These are phyloP conservation scores for Herpetomonas tarakana DNA, from an alignment of 208 protist species.

Conservation along the genomic window DNA sequence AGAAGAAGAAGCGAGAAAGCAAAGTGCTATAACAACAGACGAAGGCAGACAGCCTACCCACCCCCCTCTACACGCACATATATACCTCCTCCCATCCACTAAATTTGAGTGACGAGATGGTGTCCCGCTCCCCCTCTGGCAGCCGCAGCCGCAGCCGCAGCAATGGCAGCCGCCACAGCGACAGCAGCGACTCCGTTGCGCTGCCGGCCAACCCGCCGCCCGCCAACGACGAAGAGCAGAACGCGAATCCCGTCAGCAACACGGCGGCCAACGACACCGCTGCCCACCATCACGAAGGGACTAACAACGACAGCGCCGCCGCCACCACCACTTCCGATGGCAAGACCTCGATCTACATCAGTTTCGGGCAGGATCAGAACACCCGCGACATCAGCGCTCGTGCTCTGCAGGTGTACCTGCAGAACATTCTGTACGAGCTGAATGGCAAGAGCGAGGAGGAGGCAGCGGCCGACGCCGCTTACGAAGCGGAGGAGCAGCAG, in stretches of 20 bases:
- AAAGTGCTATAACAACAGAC: too few species aligned
- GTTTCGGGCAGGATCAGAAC: slow-evolving; percentile 32
- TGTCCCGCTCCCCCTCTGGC: slow-evolving; percentile 14
- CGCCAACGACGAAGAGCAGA: not conserved
- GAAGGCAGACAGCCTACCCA: too few species aligned
- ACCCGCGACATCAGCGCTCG: not conserved
- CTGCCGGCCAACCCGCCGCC: slow-evolving; percentile 12
- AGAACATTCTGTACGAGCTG: slow-evolving; percentile 1
- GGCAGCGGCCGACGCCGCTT: slow-evolving; percentile 26
- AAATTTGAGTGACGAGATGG: too few species aligned
- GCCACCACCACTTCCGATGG: not conserved
- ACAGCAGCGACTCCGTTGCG: slow-evolving; percentile 32
- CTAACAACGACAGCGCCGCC: not conserved
- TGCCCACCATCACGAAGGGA: not conserved
- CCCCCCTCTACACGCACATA: too few species aligned
- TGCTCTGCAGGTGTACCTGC: not conserved
- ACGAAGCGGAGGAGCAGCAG: slow-evolving; percentile 15
- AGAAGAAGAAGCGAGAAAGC: not conserved
- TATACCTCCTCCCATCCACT: too few species aligned
- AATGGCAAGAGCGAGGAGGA: not conserved
- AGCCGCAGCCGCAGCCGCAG: slow-evolving; percentile 18
- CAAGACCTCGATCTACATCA: slow-evolving; percentile 56
- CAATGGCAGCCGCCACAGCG: slow-evolving; percentile 15
- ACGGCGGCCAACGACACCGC: not conserved
- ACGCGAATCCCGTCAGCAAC: not conserved